A percentile compares a stretch with the other conserved stretches of the same genome.
These are phyloP conservation scores for Gilbertella persicaria DNA, from an alignment of 371 early-diverging fungal genomes.

Conservation along the genomic window DNA sequence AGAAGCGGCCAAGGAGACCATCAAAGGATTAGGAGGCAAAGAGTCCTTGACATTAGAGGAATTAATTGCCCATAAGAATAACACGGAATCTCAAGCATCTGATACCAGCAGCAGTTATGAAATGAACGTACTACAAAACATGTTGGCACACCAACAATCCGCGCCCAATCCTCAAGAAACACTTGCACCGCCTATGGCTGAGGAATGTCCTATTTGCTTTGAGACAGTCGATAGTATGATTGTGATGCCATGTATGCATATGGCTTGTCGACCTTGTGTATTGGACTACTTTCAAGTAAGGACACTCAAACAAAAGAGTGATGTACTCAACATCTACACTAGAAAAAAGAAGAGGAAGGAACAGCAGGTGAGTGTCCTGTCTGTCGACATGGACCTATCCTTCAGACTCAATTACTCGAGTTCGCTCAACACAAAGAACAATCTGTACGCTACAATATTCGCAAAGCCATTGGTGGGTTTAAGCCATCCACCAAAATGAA, in stretches of 20 bases:
- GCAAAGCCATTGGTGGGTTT: conserved; percentile 54
- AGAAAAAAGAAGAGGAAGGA: conserved; percentile 58
- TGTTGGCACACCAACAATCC: conserved; percentile 28
- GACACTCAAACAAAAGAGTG: background rate
- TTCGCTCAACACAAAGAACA: conserved; percentile 29
- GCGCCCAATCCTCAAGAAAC: background rate
- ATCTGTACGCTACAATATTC: conserved; percentile 31
- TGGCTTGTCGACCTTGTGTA: conserved; percentile 64
- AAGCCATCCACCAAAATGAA: conserved; percentile 65
- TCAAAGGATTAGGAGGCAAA: conserved; percentile 9
- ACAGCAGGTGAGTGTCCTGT: conserved; percentile 62
- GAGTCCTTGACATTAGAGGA: conserved; percentile 34
- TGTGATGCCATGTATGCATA: conserved; percentile 68
- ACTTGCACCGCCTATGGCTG: background rate
- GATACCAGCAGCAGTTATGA: conserved; percentile 22
- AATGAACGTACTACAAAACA: conserved; percentile 39
- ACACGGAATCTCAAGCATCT: conserved; percentile 1
- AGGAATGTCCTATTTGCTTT: conserved; percentile 41
- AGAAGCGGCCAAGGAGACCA: conserved; percentile 11
- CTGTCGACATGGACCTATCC: conserved; percentile 56
- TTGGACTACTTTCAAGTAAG: conserved; percentile 60
- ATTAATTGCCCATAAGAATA: conserved; percentile 46
- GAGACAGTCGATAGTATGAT: conserved; percentile 54
- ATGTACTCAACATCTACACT: background rate
- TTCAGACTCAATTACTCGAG: conserved; percentile 55